Conservation (phyloP, 2,329 filamentous ascomycete genomes). For the Hypoxylon sp. region DNA sequence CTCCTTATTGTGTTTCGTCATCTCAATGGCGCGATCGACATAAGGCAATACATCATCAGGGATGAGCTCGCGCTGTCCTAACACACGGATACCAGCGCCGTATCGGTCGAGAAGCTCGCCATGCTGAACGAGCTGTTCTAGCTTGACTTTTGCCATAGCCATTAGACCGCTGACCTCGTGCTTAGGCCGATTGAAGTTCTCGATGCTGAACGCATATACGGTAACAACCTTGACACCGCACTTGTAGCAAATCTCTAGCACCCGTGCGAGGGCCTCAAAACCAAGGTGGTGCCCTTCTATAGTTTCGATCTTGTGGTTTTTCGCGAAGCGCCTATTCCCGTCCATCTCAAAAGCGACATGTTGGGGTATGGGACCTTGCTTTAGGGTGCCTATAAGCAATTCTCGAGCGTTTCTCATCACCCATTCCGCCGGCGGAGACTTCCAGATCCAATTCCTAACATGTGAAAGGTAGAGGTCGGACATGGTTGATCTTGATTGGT, state of each 20-base stretch:
- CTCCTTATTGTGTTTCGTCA: constrained; percentile 90
- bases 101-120: constrained; percentile 94
- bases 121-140: constrained; percentile 91
- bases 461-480: constrained; percentile 65
- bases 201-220: constrained; percentile 98
- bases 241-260: constrained; percentile 98
- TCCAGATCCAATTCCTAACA: constrained; percentile 77
- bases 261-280: constrained; percentile 92
- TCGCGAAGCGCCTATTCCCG: constrained; percentile 92
- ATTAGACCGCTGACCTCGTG: constrained; percentile 97
- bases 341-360: constrained; percentile 99
- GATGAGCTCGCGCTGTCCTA: constrained; percentile 87
- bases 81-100: constrained; percentile 85
- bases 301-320: constrained; percentile 91
- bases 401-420: constrained; percentile 82
- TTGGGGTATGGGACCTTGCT: constrained; percentile 90
- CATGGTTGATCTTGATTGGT: constrained; percentile 55
- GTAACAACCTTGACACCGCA: constrained; percentile 96
- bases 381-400: constrained; percentile 86
- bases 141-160: constrained; percentile 96
- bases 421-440: constrained; percentile 94
- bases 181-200: constrained; percentile 97
- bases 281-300: constrained; percentile 96
- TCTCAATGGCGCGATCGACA: constrained; percentile 85
- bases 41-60: constrained; percentile 89